Base-by-base conservation (phyloP, 1,284 basidiomycete genomes). In the Ceratobasidium theobromae region DNA sequence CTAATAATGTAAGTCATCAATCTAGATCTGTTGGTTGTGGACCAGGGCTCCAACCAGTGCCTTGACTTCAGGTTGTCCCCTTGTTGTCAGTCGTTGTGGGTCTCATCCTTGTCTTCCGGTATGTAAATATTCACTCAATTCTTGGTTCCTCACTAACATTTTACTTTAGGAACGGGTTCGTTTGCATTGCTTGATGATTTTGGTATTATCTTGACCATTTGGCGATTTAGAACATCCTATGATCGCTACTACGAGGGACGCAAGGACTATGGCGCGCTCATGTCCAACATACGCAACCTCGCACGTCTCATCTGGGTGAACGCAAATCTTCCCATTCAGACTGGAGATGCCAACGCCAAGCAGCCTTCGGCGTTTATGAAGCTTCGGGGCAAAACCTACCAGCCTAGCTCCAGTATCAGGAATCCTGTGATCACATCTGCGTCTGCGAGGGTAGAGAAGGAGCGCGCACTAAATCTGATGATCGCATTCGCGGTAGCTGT, bases 21-120 rank as follows among this genome's bases (percentile, higher is more conserved):
- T 38, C 8, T 38, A 38, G 35, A n/a, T n/a, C n/a, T n/a, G n/a
- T n/a, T n/a, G n/a, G n/a, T n/a, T n/a, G n/a, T n/a, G 35, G 35
- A 16, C 9, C 16, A 8, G 16, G 81, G 80, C 73, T 77, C 79
- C 8, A 76, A 90, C 89, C 74, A 85, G 86, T 4, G 25, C 14
- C 9, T 49, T 33, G 28, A 21, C 4, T 38, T 23, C 45, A 69
- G 68, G 85, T 93, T 70, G 85, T 94, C 3, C 93, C 93, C 1
- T 78, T 96, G 51, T 80, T 96, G 25, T 91, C 91, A 5, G 91
- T 97, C 14, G 94, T 96, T 69, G 94, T 95, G 66, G 88, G 86
- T 72, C 80, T 92, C 64, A 86, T 89, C 67, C 77, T 91, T 43
- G 89, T 91, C 8, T 92, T 91, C 75, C 83, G 87, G 86, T 87